These are phyloP conservation scores for Microdochium trichocladiopsis DNA, from an alignment of 2,329 filamentous ascomycete species.

Conservation along the genomic window DNA sequence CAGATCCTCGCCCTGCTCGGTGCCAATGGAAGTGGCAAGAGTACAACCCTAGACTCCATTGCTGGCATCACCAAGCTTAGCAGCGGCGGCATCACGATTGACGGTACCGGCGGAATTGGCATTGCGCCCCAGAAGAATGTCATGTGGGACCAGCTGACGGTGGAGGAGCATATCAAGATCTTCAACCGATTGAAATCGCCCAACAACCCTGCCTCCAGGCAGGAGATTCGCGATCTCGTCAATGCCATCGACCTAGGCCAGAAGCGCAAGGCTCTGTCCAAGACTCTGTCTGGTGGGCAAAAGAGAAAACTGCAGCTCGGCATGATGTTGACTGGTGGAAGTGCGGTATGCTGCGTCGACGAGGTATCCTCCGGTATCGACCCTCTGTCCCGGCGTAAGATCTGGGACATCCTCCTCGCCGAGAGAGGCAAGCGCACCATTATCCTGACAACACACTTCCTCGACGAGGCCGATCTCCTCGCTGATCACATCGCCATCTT, in stretches of 20 bases:
- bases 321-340: conserved; percentile 92
- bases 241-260: conserved; percentile 64
- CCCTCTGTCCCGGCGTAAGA: conserved; percentile 77
- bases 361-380: conserved; percentile 88
- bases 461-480: conserved; percentile 86
- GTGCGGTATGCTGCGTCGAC: conserved; percentile 81
- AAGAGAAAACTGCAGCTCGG: conserved; percentile 88
- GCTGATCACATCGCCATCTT: conserved; percentile 85
- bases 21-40: conserved; percentile 87
- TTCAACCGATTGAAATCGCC: conserved; percentile 78
- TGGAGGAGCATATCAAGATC: conserved; percentile 75
- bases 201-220: conserved; percentile 43
- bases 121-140: conserved; percentile 93
- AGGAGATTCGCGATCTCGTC: conserved; percentile 58
- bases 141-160: conserved; percentile 82
- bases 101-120: conserved; percentile 72
- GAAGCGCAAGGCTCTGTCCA: conserved; percentile 65
- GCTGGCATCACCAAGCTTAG: conserved; percentile 75
- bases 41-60: conserved; percentile 81
- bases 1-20: conserved; percentile 83
- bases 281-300: conserved; percentile 82
- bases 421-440: conserved; percentile 79
- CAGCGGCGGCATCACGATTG: conserved; percentile 68
- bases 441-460: conserved; percentile 84
- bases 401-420: conserved; percentile 87